Base-by-base conservation (phyloP, 192 early-diverging fungal genomes). In the Coemansia sp. region DNA sequence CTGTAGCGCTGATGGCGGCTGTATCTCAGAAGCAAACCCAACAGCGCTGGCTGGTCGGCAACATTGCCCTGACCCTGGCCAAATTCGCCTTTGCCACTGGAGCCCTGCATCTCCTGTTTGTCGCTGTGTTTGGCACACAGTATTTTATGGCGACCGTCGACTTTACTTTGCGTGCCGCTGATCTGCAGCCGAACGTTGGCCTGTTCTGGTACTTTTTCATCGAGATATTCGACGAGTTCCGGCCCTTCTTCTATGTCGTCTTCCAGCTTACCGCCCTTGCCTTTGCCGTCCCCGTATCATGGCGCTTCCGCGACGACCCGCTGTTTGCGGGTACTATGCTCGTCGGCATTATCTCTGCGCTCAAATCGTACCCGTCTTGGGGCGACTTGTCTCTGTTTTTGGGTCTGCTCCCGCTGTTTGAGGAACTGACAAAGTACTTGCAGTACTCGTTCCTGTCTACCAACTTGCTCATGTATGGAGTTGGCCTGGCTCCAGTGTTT, bases 151-250 rank as follows among this genome's bases (percentile, higher is more conserved):
- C 77, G 10, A 75, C 74, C 0, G 61, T 82, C 17, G 75, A 83
- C 43, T 78, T 83, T 65, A 79, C 74, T 13, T 70, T 96, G 39
- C 73, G 86, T 3, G 92, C 96, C 16, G 81, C 88, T 43, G 98
- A 99, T 64, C 76, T 99, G 70, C 92, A 92, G n/a, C 98, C 96
- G 2, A 99, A 96, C 79, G 86, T 97, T 28, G 98, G 98, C 6
- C 74, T 98, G 62, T 97, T 89, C 72, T 99, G 98, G 98, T 99
- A 99, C 84, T 96, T 99, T 80, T 96, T 98, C 81, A 98, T 95
- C 59, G 98, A 99, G 76, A 96, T 99, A 78, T 99, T 99, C 87
- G 96, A 99, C 74, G 93, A 97, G 64, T 99, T 98, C 87, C 88
- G 98, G 33, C 69, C 87, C 6, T 98, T 99, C 74, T 99, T 98